Conservation (phyloP, 805 yeast species). For the Teunomyces tritomae region DNA sequence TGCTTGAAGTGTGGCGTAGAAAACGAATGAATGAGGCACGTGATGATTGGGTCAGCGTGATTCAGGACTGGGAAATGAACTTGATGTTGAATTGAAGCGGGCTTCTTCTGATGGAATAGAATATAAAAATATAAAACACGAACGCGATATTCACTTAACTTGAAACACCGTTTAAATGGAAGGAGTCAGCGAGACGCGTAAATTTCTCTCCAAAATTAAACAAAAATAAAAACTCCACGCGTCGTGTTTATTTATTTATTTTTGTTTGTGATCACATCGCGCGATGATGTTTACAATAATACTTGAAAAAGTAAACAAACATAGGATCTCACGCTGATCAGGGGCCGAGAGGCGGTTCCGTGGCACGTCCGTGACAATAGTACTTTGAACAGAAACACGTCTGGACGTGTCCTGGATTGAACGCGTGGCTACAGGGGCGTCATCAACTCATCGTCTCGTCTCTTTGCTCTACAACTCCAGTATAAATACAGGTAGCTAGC, state of each 20-base stretch:
- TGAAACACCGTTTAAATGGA: too few species aligned
- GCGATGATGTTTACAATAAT: not conserved
- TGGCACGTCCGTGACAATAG: too few species aligned
- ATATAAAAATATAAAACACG: not conserved
- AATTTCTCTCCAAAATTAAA: not conserved
- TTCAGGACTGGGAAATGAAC: slow-evolving; percentile 82
- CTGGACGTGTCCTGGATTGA: not conserved
- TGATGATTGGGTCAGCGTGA: slow-evolving; percentile 76
- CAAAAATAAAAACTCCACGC: not conserved
- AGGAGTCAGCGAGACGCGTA: not conserved
- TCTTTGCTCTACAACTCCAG: too few species aligned
- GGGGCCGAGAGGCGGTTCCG: not conserved
- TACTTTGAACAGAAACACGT: not conserved
- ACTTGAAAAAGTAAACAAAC: slow-evolving; percentile 2
- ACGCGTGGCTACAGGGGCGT: not conserved
- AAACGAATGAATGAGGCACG: slow-evolving; percentile 55
- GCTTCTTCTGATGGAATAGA: not conserved
- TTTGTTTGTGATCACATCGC: slow-evolving; percentile 5
- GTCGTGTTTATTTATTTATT: not conserved
- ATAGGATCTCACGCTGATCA: not conserved
- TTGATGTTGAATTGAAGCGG: slow-evolving; percentile 56
- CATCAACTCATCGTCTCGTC: too few species aligned
- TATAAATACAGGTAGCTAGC: too few species aligned
- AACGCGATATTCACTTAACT: not conserved
- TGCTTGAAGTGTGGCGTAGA: slow-evolving; percentile 83